phyloP scores from a whole-genome alignment of 441 rosid species.

The Melastoma candidum region DNA sequence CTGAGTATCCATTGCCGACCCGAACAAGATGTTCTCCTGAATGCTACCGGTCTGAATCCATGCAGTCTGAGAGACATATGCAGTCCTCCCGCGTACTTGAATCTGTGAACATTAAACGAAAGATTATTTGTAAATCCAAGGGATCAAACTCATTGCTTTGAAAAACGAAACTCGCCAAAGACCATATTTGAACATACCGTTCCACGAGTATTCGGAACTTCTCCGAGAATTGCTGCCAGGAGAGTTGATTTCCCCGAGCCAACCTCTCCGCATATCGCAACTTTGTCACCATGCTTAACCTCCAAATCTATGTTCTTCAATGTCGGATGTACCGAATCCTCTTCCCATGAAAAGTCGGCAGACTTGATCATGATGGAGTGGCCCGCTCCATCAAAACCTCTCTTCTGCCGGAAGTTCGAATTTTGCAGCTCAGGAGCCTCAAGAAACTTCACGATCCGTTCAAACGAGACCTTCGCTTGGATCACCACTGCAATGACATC shows the following conservation, averaged over 20 bases:
- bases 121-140: not conserved
- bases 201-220: conserved; percentile 64
- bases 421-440: conserved; percentile 87
- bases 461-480: conserved; percentile 86
- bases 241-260: conserved; percentile 96
- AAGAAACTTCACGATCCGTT: conserved; percentile 64
- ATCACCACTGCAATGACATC: conserved; percentile 83
- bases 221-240: conserved; percentile 85
- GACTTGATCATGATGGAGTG: conserved; percentile 38
- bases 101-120: conserved; percentile 33
- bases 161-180: not conserved
- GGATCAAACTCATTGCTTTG: not conserved
- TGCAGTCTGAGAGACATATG: conserved; percentile 92
- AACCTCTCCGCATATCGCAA: conserved; percentile 95
- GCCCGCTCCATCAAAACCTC: conserved; percentile 18
- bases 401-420: conserved; percentile 30
- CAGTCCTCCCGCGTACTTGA: conserved; percentile 63
- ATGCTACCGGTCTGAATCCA: conserved; percentile 96
- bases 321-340: conserved; percentile 42
- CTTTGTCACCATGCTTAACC: conserved; percentile 56
- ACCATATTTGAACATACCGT: conserved; percentile 35
- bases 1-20: conserved; percentile 52
- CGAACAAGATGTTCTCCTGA: conserved; percentile 77
- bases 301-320: conserved; percentile 52
- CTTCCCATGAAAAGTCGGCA: conserved; percentile 81